These are phyloP conservation scores for Beauveria rudraprayagi DNA, from an alignment of 2,329 filamentous ascomycete species.

Conservation along the genomic window DNA sequence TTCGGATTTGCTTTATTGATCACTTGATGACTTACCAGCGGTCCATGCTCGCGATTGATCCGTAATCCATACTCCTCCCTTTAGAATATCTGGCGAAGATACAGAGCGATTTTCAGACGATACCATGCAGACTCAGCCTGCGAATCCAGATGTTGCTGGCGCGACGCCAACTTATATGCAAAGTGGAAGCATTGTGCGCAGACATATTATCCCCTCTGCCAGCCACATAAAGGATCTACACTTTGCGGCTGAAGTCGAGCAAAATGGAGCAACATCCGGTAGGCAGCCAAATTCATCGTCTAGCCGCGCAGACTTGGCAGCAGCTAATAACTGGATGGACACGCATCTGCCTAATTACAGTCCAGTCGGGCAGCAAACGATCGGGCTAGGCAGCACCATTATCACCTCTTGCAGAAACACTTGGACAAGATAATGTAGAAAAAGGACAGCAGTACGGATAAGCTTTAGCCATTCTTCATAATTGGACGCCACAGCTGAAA, in stretches of 20 bases:
- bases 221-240: neutral
- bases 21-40: conserved; percentile 24
- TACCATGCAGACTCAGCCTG: neutral
- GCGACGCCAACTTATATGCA: neutral
- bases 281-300: conserved; percentile 1
- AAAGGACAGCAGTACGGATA: too few species aligned
- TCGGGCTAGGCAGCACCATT: neutral
- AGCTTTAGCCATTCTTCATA: neutral
- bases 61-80: conserved; percentile 21
- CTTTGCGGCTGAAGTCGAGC: neutral
- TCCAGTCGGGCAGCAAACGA: neutral
- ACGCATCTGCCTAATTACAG: conserved; percentile 1
- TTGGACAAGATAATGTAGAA: too few species aligned
- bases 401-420: neutral
- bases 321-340: neutral
- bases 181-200: neutral
- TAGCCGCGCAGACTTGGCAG: neutral
- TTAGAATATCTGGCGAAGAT: neutral
- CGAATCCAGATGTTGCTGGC: neutral
- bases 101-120: neutral
- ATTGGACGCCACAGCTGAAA: neutral
- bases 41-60: conserved; percentile 25
- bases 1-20: neutral
- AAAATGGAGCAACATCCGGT: neutral
- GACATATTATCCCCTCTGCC: neutral